Evolutionary conservation across 169 alveolate genomes (phyloP).

Genomic region (Fabrea salina): DNA sequence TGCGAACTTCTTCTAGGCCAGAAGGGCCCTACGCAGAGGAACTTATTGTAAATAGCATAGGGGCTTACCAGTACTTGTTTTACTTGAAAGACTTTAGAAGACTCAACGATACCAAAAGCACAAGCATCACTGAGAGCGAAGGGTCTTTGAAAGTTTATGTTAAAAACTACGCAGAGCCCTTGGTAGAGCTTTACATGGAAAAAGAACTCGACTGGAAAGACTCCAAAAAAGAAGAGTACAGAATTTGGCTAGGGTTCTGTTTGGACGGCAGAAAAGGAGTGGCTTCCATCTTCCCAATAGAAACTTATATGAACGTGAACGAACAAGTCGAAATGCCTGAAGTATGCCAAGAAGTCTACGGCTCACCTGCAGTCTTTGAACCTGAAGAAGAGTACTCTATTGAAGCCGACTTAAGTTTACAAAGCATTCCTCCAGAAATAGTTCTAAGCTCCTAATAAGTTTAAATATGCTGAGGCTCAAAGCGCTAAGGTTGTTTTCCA

Average conservation of each 20-base stretch:
- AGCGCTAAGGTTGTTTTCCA: not conserved
- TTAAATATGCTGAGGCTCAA: not conserved
- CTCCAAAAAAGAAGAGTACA: not conserved
- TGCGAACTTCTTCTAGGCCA: not conserved
- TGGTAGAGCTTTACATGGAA: not conserved
- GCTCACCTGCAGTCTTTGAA: not conserved
- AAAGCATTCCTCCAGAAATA: not conserved
- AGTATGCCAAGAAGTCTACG: no score
- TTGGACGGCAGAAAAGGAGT: not conserved
- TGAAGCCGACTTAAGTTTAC: not conserved
- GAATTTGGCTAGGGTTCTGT: slow-evolving; percentile 1
- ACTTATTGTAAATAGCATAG: not conserved
- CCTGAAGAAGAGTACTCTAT: not conserved
- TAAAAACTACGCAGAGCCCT: not conserved
- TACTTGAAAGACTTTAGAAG: no score
- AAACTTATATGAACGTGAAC: no score
- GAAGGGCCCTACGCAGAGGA: not conserved
- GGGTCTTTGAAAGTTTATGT: not conserved
- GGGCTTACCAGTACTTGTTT: slow-evolving; percentile 9
- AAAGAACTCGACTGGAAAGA: not conserved
- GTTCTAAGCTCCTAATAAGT: not conserved
- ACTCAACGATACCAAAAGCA: no score
- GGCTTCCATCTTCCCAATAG: no score
- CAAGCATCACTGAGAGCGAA: not conserved
- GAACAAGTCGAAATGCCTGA: no score